Base-by-base conservation (phyloP, 495 filamentous ascomycete species). In the Neurospora intermedia region DNA sequence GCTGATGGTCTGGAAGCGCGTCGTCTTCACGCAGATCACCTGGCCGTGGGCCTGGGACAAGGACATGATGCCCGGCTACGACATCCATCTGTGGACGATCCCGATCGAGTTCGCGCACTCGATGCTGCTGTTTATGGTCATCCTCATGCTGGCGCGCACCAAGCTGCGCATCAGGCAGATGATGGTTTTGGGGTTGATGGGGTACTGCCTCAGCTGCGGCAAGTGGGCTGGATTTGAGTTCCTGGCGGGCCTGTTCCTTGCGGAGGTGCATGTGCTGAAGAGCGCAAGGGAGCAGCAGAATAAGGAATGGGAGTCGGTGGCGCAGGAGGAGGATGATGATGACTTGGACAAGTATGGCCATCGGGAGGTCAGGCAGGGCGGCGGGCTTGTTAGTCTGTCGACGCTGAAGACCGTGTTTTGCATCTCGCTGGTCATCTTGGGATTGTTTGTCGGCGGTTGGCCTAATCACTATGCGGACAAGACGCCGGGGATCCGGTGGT, bases 81-180 rank as follows among this genome's bases (percentile, higher is more conserved):
- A 91, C 70, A 84, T 86, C 23, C 88, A 89, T 70, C 81, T 90
- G 0, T 92, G 89, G 89, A 91, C 90, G 13, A 91, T 92, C 43
- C 88, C 90, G 0, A 86, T 91, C 48, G 89, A 92, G 75, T 88
- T 91, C 66, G 84, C 85, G 62, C 86, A 88, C 75, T 91, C 89
- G 18, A 85, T 91, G 73, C 78, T 92, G 27, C 82, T 92, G 1
- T 92, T 91, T 75, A 76, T 89, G 70, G 84, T 85, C 0, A 82
- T 88, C 23, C 77, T 91, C 15, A 87, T 84, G 31, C 82, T 89
- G 15, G 86, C 87, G 8, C 84, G 87, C 35, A 79, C 88, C 13
- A 77, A 78, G 42, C 75, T 85, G n/a, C 72, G 77, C 4, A 74
- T 88, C 9, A 84, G 89, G 6, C 80, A 89, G 71, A 73, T 77